These are phyloP conservation scores for Ustilago curta DNA, from an alignment of 1,284 basidiomycete genomes.

Conservation along the genomic window DNA sequence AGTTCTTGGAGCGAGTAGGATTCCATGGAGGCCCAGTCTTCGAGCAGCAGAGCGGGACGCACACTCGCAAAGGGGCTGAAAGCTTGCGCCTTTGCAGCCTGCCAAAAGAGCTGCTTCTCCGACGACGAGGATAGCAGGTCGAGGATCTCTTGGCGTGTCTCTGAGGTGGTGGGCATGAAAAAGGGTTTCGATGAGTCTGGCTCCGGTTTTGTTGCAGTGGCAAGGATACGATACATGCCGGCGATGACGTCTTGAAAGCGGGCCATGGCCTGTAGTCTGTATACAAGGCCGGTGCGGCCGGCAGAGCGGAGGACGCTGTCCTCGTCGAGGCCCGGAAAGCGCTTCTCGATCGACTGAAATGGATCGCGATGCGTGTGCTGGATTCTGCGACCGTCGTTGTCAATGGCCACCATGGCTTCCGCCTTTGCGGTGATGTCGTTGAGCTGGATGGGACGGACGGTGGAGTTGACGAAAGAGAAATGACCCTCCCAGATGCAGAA, in stretches of 20 bases:
- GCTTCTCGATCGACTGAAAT: conserved; percentile 39
- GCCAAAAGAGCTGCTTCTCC: conserved; percentile 31
- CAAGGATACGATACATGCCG: conserved; percentile 45
- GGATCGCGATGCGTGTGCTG: conserved; percentile 41
- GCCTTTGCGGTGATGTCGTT: conserved; percentile 22
- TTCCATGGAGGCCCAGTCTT: conserved; percentile 50
- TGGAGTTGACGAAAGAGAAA: conserved; percentile 45
- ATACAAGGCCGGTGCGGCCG: conserved; percentile 48
- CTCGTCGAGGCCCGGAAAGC: conserved; percentile 50
- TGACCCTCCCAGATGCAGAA: conserved; percentile 53
- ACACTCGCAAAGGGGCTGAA: conserved; percentile 43
- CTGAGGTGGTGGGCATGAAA: conserved; percentile 21
- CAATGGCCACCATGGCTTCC: conserved; percentile 35
- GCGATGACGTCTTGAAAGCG: conserved; percentile 45
- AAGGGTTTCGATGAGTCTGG: not conserved
- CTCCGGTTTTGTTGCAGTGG: conserved; percentile 18
- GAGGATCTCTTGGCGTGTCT: conserved; percentile 37
- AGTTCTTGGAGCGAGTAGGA: conserved; percentile 43
- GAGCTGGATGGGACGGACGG: conserved; percentile 41
- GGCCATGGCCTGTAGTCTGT: conserved; percentile 38
- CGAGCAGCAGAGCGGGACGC: conserved; percentile 38
- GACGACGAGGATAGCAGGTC: conserved; percentile 27
- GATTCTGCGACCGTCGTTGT: conserved; percentile 41
- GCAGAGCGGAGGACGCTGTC: conserved; percentile 46
- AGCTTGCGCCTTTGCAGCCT: conserved; percentile 29